phyloP scores from a whole-genome alignment of 805 yeast genomes.

The Teunomyces gatunensis region DNA sequence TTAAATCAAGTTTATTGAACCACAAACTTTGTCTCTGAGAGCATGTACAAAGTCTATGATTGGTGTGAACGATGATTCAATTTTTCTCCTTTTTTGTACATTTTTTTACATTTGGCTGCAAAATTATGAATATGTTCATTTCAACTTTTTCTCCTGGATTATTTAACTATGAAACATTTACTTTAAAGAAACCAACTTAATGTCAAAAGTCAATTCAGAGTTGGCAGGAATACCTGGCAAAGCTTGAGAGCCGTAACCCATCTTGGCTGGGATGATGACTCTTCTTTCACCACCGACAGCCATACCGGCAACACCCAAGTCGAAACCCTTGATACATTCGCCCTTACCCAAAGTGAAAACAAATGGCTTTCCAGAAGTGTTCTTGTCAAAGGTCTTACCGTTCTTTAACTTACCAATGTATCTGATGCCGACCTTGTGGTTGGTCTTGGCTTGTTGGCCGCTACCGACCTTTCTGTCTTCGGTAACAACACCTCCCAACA shows the following conservation, averaged over 20 bases:
- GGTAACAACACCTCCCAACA: slow-evolving; percentile 88
- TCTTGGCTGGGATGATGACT: slow-evolving; percentile 90
- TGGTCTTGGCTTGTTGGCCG: slow-evolving; percentile 85
- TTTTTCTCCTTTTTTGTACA: background rate
- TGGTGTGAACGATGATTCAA: too few species aligned
- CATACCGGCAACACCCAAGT: slow-evolving; percentile 98
- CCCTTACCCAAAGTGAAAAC: slow-evolving; percentile 89
- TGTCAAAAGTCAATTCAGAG: slow-evolving; percentile 94
- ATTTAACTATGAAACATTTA: slow-evolving; percentile 27
- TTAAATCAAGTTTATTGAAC: too few species aligned
- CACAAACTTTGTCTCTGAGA: too few species aligned
- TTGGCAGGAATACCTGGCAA: slow-evolving; percentile 98
- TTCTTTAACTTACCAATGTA: slow-evolving; percentile 96
- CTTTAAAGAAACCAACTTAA: slow-evolving; percentile 87
- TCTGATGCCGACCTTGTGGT: slow-evolving; percentile 91
- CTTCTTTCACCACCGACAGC: slow-evolving; percentile 99
- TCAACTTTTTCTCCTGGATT: background rate
- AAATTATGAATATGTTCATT: background rate
- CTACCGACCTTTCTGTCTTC: slow-evolving; percentile 91
- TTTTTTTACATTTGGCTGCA: slow-evolving; percentile 1
- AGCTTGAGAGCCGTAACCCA: slow-evolving; percentile 93
- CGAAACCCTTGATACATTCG: slow-evolving; percentile 99
- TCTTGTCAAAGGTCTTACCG: slow-evolving; percentile 95
- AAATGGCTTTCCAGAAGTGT: slow-evolving; percentile 96
- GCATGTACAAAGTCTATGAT: too few species aligned